A percentile compares a stretch with the other conserved stretches of the same genome.
phyloP scores from a whole-genome alignment of 2,329 filamentous ascomycete species.

The Penicillium expansum region DNA sequence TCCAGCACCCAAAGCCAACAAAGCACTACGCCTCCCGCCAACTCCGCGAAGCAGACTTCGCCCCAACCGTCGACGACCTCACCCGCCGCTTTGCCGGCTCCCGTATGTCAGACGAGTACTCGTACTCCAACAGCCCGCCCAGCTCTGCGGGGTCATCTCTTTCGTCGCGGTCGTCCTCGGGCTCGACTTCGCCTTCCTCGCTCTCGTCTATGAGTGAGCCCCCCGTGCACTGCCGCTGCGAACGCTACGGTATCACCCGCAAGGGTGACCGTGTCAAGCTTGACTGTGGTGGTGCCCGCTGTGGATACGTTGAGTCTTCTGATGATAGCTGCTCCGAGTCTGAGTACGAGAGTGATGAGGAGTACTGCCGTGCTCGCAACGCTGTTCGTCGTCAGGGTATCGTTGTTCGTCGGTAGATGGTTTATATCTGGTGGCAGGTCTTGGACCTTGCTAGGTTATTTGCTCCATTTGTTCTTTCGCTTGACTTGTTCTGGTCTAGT shows the following conservation, averaged over 20 bases:
- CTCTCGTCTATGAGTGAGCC: conserved; percentile 66
- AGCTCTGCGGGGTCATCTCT: conserved; percentile 65
- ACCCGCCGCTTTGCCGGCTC: conserved; percentile 71
- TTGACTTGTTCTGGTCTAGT: conserved; percentile 10
- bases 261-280: conserved; percentile 91
- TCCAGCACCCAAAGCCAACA: conserved; percentile 85
- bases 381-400: conserved; percentile 39
- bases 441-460: background rate
- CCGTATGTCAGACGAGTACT: conserved; percentile 67
- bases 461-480: background rate
- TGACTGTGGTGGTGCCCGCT: conserved; percentile 87
- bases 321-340: conserved; percentile 8
- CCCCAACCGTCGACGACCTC: conserved; percentile 74
- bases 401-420: conserved; percentile 38
- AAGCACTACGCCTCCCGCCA: conserved; percentile 83
- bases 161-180: conserved; percentile 68
- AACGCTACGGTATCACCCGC: conserved; percentile 94
- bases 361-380: conserved; percentile 38
- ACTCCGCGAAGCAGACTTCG: conserved; percentile 80
- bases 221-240: conserved; percentile 74
- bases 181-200: conserved; percentile 53
- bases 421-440: background rate
- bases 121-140: conserved; percentile 72
- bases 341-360: conserved; percentile 37
- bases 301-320: conserved; percentile 58